Evolutionary conservation across 805 yeast genomes (phyloP), one percentile per base, ranked within the genome.

Genomic region (Hanseniaspora lindneri): DNA sequence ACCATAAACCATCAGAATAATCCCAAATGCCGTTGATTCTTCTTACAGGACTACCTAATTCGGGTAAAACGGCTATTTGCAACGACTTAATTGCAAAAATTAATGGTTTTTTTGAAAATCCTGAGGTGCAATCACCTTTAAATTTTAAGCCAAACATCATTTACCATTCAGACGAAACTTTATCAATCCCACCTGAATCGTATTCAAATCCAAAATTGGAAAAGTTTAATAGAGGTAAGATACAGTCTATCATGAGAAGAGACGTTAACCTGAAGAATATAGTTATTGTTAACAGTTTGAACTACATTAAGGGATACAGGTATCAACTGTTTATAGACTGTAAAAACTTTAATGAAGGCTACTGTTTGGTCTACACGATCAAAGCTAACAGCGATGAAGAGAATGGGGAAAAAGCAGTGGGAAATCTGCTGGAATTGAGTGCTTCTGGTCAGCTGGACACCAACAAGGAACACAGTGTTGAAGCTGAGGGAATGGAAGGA

Each of bases 251-350:
- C 0, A 92, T 89, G 16, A 85, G 86, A 58, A 71, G 96, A 54
- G 85, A 82, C 54, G 63, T 92, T 3, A 70, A 83, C 1, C 72
- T 79, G 34, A 68, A 73, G 27, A 79, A 75, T 19, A 71, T 92
- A 25, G 96, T 92, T 1, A 77, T 92, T 16, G 70, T 92, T 47
- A 98, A 92, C 61, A 76, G 92, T 1, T 69, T 87, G 57, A 79
- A 84, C 35, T 92, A 92, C 61, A 92, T 92, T 57, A 92, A 92
- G 60, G 98, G 98, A 0, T 87, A 88, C 62, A 70, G 98, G 52
- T 92, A 92, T 64, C 98, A 92, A 64, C 69, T 92, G 47, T 87
- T 77, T 62, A 88, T 96, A 63, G 98, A 92, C 62, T 88, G 95
- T 33, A 89, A 88, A 61, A 81, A 86, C 1, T 69, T 79, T 24